Evolutionary conservation across 2,329 filamentous ascomycete genomes (phyloP).

Genomic region (Daldinia sp.): DNA sequence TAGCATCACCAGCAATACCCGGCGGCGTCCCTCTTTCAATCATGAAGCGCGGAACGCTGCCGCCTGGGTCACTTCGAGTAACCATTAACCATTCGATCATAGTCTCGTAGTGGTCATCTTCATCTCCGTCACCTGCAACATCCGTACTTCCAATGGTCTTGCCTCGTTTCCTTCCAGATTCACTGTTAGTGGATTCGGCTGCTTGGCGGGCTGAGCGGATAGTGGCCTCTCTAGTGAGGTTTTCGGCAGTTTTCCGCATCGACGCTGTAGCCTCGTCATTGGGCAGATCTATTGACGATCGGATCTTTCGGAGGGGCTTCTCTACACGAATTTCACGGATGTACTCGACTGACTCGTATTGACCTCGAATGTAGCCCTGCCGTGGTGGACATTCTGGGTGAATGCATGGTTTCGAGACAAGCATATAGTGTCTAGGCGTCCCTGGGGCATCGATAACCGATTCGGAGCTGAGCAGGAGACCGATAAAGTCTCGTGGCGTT

Average conservation of each 20-base stretch:
- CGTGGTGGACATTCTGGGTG: slow-evolving; percentile 79
- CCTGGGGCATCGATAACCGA: slow-evolving; percentile 58
- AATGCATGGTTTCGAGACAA: slow-evolving; percentile 85
- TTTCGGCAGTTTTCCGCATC: slow-evolving; percentile 46
- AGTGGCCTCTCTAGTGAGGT: slow-evolving; percentile 57
- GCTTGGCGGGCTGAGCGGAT: slow-evolving; percentile 56
- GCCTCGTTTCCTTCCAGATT: slow-evolving; percentile 53
- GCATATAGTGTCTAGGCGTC: slow-evolving; percentile 77
- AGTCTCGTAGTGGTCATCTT: slow-evolving; percentile 54
- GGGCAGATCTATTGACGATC: slow-evolving; percentile 60
- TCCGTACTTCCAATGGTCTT: slow-evolving; percentile 47
- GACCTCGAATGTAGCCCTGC: slow-evolving; percentile 81
- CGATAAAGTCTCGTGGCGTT: slow-evolving; percentile 88
- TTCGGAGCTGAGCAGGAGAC: slow-evolving; percentile 77
- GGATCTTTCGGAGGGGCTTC: slow-evolving; percentile 56
- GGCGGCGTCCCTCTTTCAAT: slow-evolving; percentile 89
- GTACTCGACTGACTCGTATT: slow-evolving; percentile 92
- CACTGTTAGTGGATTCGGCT: slow-evolving; percentile 42
- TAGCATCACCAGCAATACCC: slow-evolving; percentile 82
- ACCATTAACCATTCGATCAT: slow-evolving; percentile 92
- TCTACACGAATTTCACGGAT: slow-evolving; percentile 82
- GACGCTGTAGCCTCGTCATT: slow-evolving; percentile 49
- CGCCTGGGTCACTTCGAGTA: slow-evolving; percentile 87
- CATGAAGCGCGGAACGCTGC: slow-evolving; percentile 88
- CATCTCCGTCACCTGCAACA: slow-evolving; percentile 44